Evolutionary conservation across 129 eudicot genomes (phyloP), one percentile per base, ranked within the genome.

Genomic region (Calendula officinalis): DNA sequence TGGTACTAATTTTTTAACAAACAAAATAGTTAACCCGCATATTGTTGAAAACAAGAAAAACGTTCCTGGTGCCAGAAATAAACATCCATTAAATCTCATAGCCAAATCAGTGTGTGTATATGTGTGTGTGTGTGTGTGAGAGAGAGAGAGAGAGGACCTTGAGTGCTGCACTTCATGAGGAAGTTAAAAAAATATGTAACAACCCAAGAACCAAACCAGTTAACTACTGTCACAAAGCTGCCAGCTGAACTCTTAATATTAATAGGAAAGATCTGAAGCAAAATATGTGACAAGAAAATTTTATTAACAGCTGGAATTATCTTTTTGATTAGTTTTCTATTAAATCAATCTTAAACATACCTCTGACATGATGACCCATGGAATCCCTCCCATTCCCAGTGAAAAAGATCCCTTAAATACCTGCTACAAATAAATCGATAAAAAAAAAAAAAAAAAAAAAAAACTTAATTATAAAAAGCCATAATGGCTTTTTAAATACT

Each of bases 301-400:
- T 27, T 54, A 17, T 7, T 6, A 57, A 34, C 32, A 7, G 22
- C 48, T 36, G 3, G 12, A 32, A 9, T 34, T 33, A 42, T 34
- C 53, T 30, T 55, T 41, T 47, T 34, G 6, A 35, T 7, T 22
- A 56, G n/a, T 16, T 62, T 35, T 49, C 37, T 12, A 32, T 13
- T 40, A 32, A 14, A 63, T 56, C 8, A 32, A 56, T 14, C 40
- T 38, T 16, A 55, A 55, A 32, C 54, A 36, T 80, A 91, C 98
- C 98, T 91, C 98, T 6, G 94, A 91, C 96, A 91, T 82, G 35
- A 91, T 76, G 68, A 91, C 88, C 92, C 90, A 91, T 27, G 98
- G 96, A 66, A 91, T 91, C 6, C 88, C 95, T 77, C 96, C 96
- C 84, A 91, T 77, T 63, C 98, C 98, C 9, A 91, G 68, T 44